Evolutionary conservation across 306 rosid genomes (phyloP), one percentile per base, ranked within the genome.

Genomic region (Notholithocarpus densiflorus): DNA sequence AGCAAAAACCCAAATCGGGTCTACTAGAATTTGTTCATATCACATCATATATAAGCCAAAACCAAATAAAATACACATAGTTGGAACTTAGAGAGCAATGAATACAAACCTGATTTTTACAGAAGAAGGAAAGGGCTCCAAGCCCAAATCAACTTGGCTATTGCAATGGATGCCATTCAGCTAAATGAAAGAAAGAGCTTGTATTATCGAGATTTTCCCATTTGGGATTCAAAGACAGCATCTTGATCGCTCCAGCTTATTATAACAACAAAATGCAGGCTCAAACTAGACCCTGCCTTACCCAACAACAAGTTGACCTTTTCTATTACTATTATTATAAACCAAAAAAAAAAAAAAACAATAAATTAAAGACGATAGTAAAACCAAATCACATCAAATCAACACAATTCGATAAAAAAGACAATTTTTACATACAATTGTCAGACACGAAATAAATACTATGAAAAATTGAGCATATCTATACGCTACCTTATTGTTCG

Each of bases 81-180:
- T 29, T 29, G 23, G 15, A 37, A 55, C 77, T 53, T 18, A 72
- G 32, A 72, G 32, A 37, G 62, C 37, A 56, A 53, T 23, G 40
- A n/a, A 77, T 48, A 14, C 71, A 85, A 79, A 91, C 97, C 97
- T 85, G 91, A 84, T 62, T 48, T 48, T 76, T 85, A 7, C 78
- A 77, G 72, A 55, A 78, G 75, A 79, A 82, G 31, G 79, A 69
- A 86, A 84, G 90, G 94, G 94, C 89, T 74, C 77, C 82, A 84
- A 80, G 90, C 93, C 97, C 96, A 5, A 77, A 65, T 86, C 75
- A 80, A 51, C 87, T 75, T n/a, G 75, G 88, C 78, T 89, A 90
- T 90, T 92, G 82, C 68, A 92, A 83, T 19, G 98, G 98, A 84
- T 94, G 98, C 98, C 98, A 94, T 82, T 94, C 98, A 24, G 96